A percentile compares a stretch with the other conserved stretches of the same genome.
Conservation (phyloP, 2,329 filamentous ascomycete genomes). For the Aspergillus pseudotamarii region DNA sequence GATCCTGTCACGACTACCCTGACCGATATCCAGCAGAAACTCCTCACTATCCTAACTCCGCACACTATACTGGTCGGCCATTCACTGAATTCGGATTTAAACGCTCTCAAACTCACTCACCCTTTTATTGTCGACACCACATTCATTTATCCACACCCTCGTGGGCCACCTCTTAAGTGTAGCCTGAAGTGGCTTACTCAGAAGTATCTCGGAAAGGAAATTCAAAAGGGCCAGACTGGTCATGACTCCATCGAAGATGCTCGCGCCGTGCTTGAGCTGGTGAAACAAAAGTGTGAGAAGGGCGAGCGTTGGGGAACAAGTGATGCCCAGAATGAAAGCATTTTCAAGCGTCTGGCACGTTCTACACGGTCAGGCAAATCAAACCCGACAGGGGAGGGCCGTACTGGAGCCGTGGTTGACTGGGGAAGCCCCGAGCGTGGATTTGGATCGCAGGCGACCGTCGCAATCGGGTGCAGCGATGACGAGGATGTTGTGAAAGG, state of each 20-base stretch:
- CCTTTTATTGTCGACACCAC: slow-evolving; percentile 93
- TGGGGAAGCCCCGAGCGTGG: slow-evolving; percentile 78
- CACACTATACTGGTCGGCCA: slow-evolving; percentile 51
- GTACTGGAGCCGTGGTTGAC: slow-evolving; percentile 70
- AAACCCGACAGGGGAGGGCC: slow-evolving; percentile 29
- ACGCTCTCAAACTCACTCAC: slow-evolving; percentile 81
- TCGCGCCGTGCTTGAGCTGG: slow-evolving; percentile 83
- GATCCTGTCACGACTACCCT: slow-evolving; percentile 81
- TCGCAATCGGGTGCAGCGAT: slow-evolving; percentile 58
- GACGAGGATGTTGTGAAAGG: slow-evolving; percentile 62
- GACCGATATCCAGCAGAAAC: slow-evolving; percentile 75
- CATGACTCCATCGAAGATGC: slow-evolving; percentile 95
- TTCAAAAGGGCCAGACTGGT: slow-evolving; percentile 78
- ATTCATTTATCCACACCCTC: slow-evolving; percentile 85
- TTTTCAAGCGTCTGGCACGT: slow-evolving; percentile 79
- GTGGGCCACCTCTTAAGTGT: slow-evolving; percentile 85
- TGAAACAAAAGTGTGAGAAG: slow-evolving; percentile 95
- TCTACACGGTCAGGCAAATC: slow-evolving; percentile 49
- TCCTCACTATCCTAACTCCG: slow-evolving; percentile 68
- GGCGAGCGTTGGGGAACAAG: slow-evolving; percentile 82
- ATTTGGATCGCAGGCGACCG: slow-evolving; percentile 59
- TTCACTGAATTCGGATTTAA: slow-evolving; percentile 61
- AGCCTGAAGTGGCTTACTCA: slow-evolving; percentile 86
- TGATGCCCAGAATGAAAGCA: slow-evolving; percentile 78
- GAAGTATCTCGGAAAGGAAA: slow-evolving; percentile 82